phyloP scores from a whole-genome alignment of 495 filamentous ascomycete genomes.

The Aspergillus bertholletiae region DNA sequence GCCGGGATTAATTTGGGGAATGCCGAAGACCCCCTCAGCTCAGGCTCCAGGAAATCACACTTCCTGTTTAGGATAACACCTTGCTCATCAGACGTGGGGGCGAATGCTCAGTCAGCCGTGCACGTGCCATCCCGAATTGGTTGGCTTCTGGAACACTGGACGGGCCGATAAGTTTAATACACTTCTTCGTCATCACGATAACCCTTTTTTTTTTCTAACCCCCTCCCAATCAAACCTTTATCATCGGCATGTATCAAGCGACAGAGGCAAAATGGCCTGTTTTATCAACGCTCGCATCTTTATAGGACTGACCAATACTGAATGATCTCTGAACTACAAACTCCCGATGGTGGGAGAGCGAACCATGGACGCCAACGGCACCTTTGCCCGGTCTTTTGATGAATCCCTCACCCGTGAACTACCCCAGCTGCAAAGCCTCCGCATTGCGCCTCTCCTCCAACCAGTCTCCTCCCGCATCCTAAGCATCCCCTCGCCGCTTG shows the following conservation, averaged over 20 bases:
- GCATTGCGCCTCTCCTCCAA: constrained; percentile 49
- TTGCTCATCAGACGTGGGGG: no score
- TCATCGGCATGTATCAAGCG: not conserved
- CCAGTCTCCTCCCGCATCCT: constrained; percentile 42
- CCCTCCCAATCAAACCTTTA: not conserved
- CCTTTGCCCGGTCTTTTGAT: constrained; percentile 31
- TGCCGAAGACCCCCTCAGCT: no score
- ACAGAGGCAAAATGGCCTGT: constrained; percentile 10
- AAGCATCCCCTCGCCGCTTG: constrained; percentile 41
- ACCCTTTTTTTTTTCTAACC: not conserved
- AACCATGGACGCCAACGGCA: constrained; percentile 34
- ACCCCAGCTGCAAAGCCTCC: constrained; percentile 39
- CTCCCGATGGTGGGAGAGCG: constrained; percentile 1
- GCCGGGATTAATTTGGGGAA: no score
- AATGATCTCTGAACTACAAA: constrained; percentile 1
- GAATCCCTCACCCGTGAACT: constrained; percentile 43
- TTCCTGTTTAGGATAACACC: not conserved
- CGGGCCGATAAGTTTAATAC: no score
- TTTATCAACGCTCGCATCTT: not conserved
- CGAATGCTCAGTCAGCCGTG: not conserved
- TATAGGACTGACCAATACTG: constrained; percentile 7
- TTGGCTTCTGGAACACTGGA: no score
- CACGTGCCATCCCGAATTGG: not conserved
- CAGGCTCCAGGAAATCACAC: not conserved
- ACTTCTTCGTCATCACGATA: not conserved